These are phyloP conservation scores for Zanthoxylum bungeanum DNA, from an alignment of 345 rosid genomes.

Conservation along the genomic window DNA sequence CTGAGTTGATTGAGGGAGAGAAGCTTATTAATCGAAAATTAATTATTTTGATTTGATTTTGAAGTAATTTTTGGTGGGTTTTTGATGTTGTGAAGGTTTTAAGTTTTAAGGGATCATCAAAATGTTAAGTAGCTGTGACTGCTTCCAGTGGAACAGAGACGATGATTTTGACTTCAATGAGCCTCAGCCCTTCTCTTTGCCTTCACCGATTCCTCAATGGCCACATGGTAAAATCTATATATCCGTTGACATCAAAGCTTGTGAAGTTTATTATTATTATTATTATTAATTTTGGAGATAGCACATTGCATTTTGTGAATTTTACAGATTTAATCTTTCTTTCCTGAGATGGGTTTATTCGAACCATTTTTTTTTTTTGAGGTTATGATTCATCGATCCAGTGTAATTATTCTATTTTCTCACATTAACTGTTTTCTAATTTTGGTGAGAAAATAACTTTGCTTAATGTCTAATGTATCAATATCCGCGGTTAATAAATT, in stretches of 20 bases:
- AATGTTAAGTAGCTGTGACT: slow-evolving; percentile 62
- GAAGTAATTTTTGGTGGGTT: slow-evolving; percentile 41
- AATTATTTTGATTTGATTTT: slow-evolving; percentile 4
- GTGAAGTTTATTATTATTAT: too few species aligned
- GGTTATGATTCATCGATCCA: not conserved
- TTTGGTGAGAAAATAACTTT: not conserved
- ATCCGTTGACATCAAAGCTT: too few species aligned
- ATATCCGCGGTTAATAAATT: not conserved
- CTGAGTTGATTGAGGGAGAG: too few species aligned
- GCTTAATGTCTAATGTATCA: not conserved
- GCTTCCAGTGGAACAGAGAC: slow-evolving; percentile 47
- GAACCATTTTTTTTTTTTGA: not conserved
- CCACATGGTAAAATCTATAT: slow-evolving; percentile 52
- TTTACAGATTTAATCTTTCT: not conserved
- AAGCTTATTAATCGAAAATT: too few species aligned
- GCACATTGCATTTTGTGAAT: not conserved
- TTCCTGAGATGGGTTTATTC: not conserved
- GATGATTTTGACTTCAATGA: slow-evolving; percentile 22
- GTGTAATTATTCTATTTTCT: too few species aligned
- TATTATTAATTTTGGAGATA: not conserved
- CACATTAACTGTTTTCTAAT: too few species aligned
- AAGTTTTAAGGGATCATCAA: too few species aligned
- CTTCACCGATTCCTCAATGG: slow-evolving; percentile 66
- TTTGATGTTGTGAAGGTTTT: slow-evolving; percentile 14
- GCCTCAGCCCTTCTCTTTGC: slow-evolving; percentile 59